A percentile compares a stretch with the other conserved stretches of the same genome.
Evolutionary conservation across 176 grass and related monocot genomes (phyloP).

Genomic region (Coix lacrymajobi): DNA sequence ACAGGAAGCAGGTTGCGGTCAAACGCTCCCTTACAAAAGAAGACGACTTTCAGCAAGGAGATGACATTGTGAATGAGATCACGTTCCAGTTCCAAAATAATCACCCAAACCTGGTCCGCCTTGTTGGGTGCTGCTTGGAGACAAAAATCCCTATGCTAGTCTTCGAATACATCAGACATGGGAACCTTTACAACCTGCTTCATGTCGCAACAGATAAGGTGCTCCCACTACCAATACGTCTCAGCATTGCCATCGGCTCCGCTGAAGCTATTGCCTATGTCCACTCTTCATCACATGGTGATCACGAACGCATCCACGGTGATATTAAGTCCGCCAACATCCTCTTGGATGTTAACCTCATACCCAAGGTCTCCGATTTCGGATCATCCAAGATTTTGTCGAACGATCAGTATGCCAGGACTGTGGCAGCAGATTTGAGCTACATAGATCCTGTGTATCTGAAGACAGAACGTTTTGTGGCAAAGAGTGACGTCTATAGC

Average conservation of each 20-base stretch:
- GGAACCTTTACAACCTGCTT: no score
- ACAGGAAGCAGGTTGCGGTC: no score
- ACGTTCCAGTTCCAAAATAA: no score
- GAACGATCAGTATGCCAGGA: not conserved
- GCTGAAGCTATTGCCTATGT: not conserved
- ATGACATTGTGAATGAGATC: no score
- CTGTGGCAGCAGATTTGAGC: not conserved
- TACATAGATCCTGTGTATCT: slow-evolving; percentile 16
- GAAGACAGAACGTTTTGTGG: not conserved
- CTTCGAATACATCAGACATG: no score
- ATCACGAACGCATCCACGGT: slow-evolving; percentile 9
- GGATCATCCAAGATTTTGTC: slow-evolving; percentile 2
- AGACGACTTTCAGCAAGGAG: no score
- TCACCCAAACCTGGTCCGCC: no score
- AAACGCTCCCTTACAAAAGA: no score
- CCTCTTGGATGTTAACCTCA: slow-evolving; percentile 25
- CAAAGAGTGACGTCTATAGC: not conserved
- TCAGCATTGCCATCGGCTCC: not conserved
- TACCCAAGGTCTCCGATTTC: not conserved
- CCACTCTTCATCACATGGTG: not conserved
- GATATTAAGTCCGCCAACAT: slow-evolving; percentile 48
- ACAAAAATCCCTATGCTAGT: no score
- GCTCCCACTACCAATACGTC: not conserved
- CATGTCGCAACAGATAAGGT: no score
- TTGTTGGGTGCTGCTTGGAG: no score